Evolutionary conservation across 1,284 basidiomycete genomes (phyloP), one percentile per base, ranked within the genome.

Genomic region (Trichosporon sp.): DNA sequence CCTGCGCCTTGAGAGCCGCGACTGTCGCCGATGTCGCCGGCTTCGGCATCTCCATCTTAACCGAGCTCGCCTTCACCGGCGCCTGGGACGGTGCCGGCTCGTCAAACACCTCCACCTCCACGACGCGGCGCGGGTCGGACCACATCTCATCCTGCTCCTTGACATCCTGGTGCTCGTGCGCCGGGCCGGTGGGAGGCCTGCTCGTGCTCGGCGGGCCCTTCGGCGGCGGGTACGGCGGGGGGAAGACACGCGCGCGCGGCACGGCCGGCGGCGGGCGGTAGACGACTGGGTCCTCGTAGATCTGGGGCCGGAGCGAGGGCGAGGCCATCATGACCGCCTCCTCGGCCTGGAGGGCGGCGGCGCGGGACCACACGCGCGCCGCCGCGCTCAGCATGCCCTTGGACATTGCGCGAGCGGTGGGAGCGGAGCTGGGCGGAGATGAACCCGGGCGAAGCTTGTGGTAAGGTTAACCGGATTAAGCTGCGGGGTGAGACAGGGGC

Each of bases 261-360:
- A 60, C 56, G 18, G 56, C 56, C 27, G 56, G 56, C 56, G 56
- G 56, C 2, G 56, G 56, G 15, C 56, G 27, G 56, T 60, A 60
- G 12, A 60, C 56, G 56, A 60, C 56, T 29, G 56, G 56, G 56
- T 60, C 56, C 56, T 60, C 56, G 56, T 31, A n/a, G 56, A 60
- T 60, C 56, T 60, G 64, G 25, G 35, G 68, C 65, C 8, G 65
- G 66, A 18, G 71, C 62, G 13, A 67, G 68, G 2, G 73, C 74
- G 3, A 78, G 27, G 56, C 56, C 27, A 31, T 60, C 56, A 60
- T 29, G 27, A 60, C 76, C 3, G 75, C 76, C 66, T 81, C 79
- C 66, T 81, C 81, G 8, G 78, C 68, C 71, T 81, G 79, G n/a
- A 82, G 79, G 11, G 77, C 71, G 4, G 77, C 77, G 29, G 81